Base-by-base conservation (phyloP, 164 flowering plant genomes). In the Amborella trichopoda region DNA sequence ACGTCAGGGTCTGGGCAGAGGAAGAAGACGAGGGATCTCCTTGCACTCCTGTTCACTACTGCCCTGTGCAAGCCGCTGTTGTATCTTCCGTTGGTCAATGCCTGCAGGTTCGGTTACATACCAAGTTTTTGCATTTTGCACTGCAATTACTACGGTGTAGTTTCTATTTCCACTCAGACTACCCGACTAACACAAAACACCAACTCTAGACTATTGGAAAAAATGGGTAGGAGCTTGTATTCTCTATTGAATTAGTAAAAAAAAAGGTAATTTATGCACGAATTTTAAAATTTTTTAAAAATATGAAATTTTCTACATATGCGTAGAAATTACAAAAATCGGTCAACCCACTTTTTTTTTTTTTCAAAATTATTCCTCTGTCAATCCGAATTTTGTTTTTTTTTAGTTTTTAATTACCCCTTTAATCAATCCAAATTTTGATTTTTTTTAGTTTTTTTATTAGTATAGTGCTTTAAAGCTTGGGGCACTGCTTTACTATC, bases 31-130 rank as follows among this genome's bases (percentile, higher is more conserved):
- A 83, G 54, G 3, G 89, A 78, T 50, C 65, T 78, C 52, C 94
- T 74, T 25, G 68, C 61, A 3, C 28, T 58, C 10, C 49, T 68
- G 50, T 78, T 83, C 32, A 83, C 86, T 54, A 78, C 85, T 28
- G 89, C 94, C 46, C 89, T 65, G 59, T 83, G 94, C 57, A 80
- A 52, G 74, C 89, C 80, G 49, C 94, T 81, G 70, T 73, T 76
- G 76, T 56, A 80, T 3, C 64, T 64, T 24, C 88, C 84, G 53
- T 80, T 83, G 21, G 83, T 68, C 24, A 80, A 49, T 23, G 79
- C 86, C 86, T 81, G 70, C 17, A 52, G 49, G 13, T 37, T 37
- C 8, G 24, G 26, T 28, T 6, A n/a, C 23, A 23, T 3, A 19
- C 17, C 2, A 25, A 26, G 5, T 4, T 16, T 5, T 6, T 8